These are phyloP conservation scores for Aspergillus bertholletiae DNA, from an alignment of 495 filamentous ascomycete genomes.

Conservation along the genomic window DNA sequence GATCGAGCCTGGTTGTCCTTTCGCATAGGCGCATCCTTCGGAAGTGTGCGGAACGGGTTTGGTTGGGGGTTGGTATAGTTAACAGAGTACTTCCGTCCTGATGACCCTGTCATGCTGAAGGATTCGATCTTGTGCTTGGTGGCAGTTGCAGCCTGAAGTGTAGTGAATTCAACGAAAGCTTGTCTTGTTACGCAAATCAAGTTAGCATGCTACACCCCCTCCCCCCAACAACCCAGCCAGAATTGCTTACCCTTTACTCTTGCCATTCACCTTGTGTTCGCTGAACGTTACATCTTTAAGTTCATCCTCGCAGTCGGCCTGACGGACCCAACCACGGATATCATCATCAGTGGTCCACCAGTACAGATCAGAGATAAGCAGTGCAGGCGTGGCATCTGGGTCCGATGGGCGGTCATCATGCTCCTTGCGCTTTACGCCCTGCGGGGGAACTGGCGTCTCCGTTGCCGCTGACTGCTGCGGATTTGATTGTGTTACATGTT, in stretches of 20 bases:
- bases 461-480: constrained; percentile 16
- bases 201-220: constrained; percentile 4
- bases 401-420: constrained; percentile 73
- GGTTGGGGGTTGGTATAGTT: constrained; percentile 70
- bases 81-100: constrained; percentile 65
- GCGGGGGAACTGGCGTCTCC: constrained; percentile 37
- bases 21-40: constrained; percentile 83
- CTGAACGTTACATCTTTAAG: constrained; percentile 92
- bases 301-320: constrained; percentile 73
- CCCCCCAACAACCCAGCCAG: neutral
- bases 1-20: constrained; percentile 53
- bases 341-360: constrained; percentile 99
- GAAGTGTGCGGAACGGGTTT: constrained; percentile 89
- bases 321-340: constrained; percentile 80
- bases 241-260: constrained; percentile 82
- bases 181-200: constrained; percentile 54
- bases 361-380: constrained; percentile 82
- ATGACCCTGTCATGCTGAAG: constrained; percentile 46
- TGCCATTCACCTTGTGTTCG: constrained; percentile 98
- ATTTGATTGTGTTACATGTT: constrained; percentile 19
- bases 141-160: constrained; percentile 80
- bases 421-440: constrained; percentile 76
- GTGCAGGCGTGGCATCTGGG: constrained; percentile 74
- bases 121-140: constrained; percentile 78
- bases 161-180: constrained; percentile 83